Evolutionary conservation across 768 basidiomycete species (phyloP), one percentile per base, ranked within the genome.

Genomic region (Amanita pseudoporphyria): DNA sequence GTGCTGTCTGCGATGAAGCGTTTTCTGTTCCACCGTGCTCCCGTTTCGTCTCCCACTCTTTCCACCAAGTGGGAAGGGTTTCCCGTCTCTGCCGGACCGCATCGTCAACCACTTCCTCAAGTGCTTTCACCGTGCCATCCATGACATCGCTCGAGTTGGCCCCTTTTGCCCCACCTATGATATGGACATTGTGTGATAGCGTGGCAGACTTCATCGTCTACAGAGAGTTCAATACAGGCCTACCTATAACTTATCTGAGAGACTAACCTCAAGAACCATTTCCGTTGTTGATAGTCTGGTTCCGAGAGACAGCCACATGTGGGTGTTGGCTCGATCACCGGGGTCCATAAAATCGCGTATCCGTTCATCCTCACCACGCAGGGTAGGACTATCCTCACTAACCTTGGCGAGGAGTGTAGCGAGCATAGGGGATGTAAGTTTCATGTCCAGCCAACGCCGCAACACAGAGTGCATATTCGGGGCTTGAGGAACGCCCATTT

Each of bases 51-150:
- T 53, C 36, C 64, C 61, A 65, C 16, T 60, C 55, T 44, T 53
- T 59, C 65, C 64, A 67, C 65, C 65, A 67, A 9, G 26, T 24
- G 4, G 64, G 65, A 6, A 49, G 52, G 6, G 51, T 53, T 18
- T 58, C 52, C 19, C 62, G 47, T 52, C 62, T 65, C 37, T 54
- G 35, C 16, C 52, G 45, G 28, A 51, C 45, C 12, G 60, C 36
- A 1, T 52, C 52, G 3, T 46, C 33, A 13, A 58, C 45, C 31
- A 32, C 51, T 14, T 41, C 24, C 19, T 54, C 30, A 16, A 67
- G 45, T 41, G 56, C 51, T 5, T 62, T 53, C 6, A 63, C 45
- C 22, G 55, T 56, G 9, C 38, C 41, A 7, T 54, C 49, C 45
- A 57, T 50, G 1, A 53, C 31, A 24, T 54, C 53, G 19, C 36